A percentile compares a stretch with the other conserved stretches of the same genome.
These are phyloP conservation scores for Porogramme epimiltina DNA, from an alignment of 1,284 basidiomycete species.

Conservation along the genomic window DNA sequence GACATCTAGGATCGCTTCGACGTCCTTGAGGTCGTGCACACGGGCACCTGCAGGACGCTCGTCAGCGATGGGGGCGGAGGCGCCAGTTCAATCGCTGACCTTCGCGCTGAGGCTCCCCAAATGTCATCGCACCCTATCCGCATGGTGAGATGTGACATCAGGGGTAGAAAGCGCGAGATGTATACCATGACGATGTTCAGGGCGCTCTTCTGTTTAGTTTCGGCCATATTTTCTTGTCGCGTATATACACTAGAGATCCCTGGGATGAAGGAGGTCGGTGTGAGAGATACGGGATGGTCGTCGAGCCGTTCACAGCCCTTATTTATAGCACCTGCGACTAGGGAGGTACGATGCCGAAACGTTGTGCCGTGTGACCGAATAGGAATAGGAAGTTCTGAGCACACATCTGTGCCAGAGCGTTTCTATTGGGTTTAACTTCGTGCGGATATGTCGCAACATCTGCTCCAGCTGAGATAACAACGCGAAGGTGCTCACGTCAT, in stretches of 20 bases:
- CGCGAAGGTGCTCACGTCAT: background rate
- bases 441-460: too few species aligned
- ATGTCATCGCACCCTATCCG: conserved; percentile 36
- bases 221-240: conserved; percentile 8
- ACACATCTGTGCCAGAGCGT: too few species aligned
- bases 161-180: background rate
- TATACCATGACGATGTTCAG: conserved; percentile 46
- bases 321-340: too few species aligned
- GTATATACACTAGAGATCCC: conserved; percentile 5
- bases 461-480: background rate
- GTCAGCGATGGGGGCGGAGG: too few species aligned
- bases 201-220: conserved; percentile 35
- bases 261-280: background rate
- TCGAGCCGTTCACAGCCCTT: too few species aligned
- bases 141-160: background rate
- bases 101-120: conserved; percentile 29
- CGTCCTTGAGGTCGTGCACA: conserved; percentile 51
- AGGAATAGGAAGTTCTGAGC: too few species aligned
- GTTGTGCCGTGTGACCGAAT: too few species aligned
- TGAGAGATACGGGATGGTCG: background rate
- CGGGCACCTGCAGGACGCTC: conserved; percentile 35
- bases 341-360: too few species aligned
- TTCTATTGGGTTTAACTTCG: too few species aligned
- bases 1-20: conserved; percentile 55
- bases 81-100: too few species aligned